phyloP scores from a whole-genome alignment of 495 filamentous ascomycete species.

The Penicillium manginii region DNA sequence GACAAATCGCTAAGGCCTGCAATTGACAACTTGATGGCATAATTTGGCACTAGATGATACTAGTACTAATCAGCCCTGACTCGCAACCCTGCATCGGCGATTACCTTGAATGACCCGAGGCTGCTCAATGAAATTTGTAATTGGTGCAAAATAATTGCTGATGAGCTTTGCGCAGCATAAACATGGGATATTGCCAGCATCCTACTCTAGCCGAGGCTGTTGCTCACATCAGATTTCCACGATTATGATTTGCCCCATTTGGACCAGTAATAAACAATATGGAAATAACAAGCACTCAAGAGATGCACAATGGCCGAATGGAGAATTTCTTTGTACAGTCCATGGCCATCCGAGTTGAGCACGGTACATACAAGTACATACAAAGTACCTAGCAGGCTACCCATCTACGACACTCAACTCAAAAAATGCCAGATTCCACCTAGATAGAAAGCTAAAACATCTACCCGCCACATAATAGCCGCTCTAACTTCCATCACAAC shows the following conservation, averaged over 20 bases:
- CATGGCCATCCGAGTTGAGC: conserved; percentile 12
- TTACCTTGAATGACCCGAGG: not conserved
- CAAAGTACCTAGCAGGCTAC: not conserved
- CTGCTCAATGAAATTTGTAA: not conserved
- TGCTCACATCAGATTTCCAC: not conserved
- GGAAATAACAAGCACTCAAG: not conserved
- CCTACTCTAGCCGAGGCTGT: not conserved
- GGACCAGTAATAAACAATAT: not conserved
- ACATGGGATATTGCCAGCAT: no score
- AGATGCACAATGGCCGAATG: no score
- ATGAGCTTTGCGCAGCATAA: no score
- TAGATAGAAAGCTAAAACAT: no score
- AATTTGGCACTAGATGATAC: no score
- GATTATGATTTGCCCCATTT: not conserved
- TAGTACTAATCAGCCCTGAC: not conserved
- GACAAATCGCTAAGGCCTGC: not conserved
- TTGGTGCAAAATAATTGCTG: not conserved
- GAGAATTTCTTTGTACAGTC: no score
- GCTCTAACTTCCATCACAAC: no score
- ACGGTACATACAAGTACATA: not conserved
- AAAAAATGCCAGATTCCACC: not conserved
- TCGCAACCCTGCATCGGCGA: not conserved
- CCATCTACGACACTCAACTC: not conserved
- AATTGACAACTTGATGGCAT: not conserved
- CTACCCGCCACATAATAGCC: no score